Evolutionary conservation across 345 rosid species (phyloP).

Genomic region (Angophora floribunda): DNA sequence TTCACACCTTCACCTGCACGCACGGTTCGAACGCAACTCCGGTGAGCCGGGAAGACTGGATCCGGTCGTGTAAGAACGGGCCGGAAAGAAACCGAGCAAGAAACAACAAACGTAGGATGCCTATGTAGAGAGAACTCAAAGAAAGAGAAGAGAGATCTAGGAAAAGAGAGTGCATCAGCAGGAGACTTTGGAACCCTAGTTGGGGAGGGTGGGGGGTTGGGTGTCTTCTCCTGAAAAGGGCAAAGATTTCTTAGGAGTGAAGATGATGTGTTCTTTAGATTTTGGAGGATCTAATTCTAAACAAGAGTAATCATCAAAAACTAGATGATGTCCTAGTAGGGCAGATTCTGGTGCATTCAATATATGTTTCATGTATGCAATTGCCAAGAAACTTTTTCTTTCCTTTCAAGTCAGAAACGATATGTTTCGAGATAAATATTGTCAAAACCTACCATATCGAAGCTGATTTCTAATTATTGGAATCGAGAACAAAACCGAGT

Average conservation of each 20-base stretch:
- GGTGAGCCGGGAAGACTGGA: neutral
- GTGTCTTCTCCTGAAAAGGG: neutral
- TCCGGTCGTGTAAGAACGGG: neutral
- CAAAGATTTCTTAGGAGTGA: neutral
- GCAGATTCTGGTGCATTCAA: neutral
- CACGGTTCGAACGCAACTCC: neutral
- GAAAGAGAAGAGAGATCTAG: neutral
- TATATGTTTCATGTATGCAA: neutral
- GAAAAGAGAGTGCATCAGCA: neutral
- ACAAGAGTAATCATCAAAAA: neutral
- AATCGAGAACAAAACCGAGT: accelerated
- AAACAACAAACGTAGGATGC: neutral
- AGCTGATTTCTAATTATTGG: accelerated
- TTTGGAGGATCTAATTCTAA: neutral
- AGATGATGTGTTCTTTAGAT: accelerated
- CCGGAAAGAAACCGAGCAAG: neutral
- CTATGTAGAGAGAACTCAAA: neutral
- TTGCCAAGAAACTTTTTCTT: neutral
- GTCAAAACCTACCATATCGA: accelerated
- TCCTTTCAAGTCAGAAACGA: neutral
- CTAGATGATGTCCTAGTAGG: neutral
- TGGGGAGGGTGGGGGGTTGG: neutral
- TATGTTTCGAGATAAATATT: neutral
- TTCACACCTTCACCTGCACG: neutral
- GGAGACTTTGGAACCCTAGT: neutral